Conservation (phyloP, 768 basidiomycete genomes). For the Termitomyces sp. region DNA sequence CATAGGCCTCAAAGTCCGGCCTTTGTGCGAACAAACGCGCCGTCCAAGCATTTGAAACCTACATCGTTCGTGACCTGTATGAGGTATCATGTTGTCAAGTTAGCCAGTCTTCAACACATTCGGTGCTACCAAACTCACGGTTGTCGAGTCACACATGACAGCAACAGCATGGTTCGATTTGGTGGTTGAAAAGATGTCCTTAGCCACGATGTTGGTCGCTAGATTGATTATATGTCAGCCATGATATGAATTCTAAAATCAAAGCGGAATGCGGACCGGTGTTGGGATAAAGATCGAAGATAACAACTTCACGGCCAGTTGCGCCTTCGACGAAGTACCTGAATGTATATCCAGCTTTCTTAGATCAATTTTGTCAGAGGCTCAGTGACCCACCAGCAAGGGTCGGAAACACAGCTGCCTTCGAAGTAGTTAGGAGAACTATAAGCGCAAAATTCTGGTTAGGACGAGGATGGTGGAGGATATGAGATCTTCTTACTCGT, state of each 20-base stretch:
- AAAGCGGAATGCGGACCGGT: constrained; percentile 35
- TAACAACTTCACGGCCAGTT: constrained; percentile 55
- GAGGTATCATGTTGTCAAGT: background rate
- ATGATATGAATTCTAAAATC: background rate
- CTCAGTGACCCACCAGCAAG: constrained; percentile 43
- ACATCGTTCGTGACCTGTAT: constrained; percentile 40
- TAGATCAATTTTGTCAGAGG: background rate
- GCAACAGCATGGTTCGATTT: constrained; percentile 37
- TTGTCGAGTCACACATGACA: constrained; percentile 53
- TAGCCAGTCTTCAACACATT: background rate
- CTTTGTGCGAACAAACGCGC: constrained; percentile 37
- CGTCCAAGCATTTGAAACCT: constrained; percentile 49
- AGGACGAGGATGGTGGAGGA: background rate
- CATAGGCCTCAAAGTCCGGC: constrained; percentile 23
- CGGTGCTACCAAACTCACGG: constrained; percentile 28
- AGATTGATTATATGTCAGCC: background rate
- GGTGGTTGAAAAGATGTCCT: constrained; percentile 44
- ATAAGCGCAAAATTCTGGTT: background rate
- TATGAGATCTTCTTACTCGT: constrained; percentile 32
- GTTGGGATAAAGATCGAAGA: constrained; percentile 55
- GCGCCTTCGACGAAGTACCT: constrained; percentile 48
- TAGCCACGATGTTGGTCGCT: constrained; percentile 49
- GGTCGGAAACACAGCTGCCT: constrained; percentile 55
- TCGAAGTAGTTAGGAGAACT: constrained; percentile 46
- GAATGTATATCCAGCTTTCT: background rate